A percentile compares a stretch with the other conserved stretches of the same genome.
Conservation (phyloP, 768 basidiomycete species). For the Pulveroboletus sp. region DNA sequence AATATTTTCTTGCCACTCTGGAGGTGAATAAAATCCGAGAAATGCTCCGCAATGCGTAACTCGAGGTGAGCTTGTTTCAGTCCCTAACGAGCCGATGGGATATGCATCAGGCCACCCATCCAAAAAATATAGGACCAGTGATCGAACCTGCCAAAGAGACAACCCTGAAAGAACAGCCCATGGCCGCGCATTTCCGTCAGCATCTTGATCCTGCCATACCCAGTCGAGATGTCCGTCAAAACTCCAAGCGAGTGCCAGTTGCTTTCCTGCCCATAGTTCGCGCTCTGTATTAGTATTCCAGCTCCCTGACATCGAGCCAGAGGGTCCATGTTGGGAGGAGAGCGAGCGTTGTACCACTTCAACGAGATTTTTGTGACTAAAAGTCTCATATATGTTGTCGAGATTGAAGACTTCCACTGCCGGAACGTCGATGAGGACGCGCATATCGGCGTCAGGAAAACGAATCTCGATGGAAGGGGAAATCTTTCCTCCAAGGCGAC, state of each 20-base stretch:
- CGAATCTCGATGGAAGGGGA: constrained; percentile 66
- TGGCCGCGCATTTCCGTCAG: constrained; percentile 53
- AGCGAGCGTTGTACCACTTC: constrained; percentile 51
- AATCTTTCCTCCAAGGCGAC: constrained; percentile 64
- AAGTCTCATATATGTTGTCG: constrained; percentile 41
- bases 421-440: constrained; percentile 69
- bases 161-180: constrained; percentile 78
- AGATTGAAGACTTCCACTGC: constrained; percentile 35
- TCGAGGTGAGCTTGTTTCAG: constrained; percentile 55
- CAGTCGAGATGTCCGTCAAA: constrained; percentile 73
- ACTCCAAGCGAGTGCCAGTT: constrained; percentile 77
- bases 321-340: constrained; percentile 37
- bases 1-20: constrained; percentile 41
- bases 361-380: constrained; percentile 60
- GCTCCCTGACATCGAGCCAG: constrained; percentile 33
- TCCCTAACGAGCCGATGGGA: constrained; percentile 26
- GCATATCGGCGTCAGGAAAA: constrained; percentile 62
- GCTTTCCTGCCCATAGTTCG: constrained; percentile 49
- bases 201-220: constrained; percentile 71
- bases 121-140: neutral
- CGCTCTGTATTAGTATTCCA: constrained; percentile 59
- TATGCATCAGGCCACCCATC: constrained; percentile 11
- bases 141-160: constrained; percentile 62
- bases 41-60: constrained; percentile 70
- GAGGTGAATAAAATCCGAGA: constrained; percentile 42